Conservation (phyloP, 177 flowering plant genomes). For the Vitis hybrid region DNA sequence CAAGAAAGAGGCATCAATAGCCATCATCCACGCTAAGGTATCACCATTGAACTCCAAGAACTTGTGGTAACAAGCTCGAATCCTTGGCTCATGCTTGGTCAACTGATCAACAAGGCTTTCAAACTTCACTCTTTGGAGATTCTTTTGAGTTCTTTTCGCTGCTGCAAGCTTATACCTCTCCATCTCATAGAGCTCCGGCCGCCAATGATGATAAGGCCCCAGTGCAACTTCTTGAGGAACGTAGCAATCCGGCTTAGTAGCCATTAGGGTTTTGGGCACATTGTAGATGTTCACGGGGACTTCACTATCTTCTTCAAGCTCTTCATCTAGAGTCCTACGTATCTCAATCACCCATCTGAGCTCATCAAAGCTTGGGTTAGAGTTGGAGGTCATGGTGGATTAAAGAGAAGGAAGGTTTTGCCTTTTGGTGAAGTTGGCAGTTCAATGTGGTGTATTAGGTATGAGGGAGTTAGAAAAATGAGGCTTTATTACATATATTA, state of each 20-base stretch:
- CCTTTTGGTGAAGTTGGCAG: too few relatives aligned
- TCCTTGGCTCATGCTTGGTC: constrained; percentile 14
- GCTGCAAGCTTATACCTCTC: constrained; percentile 37
- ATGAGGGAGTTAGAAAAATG: too few relatives aligned
- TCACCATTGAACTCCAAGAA: constrained; percentile 39
- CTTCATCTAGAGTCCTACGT: constrained; percentile 25
- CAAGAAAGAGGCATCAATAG: constrained; percentile 49
- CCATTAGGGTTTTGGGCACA: constrained; percentile 33
- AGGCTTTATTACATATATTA: too few relatives aligned
- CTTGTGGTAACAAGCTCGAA: constrained; percentile 45
- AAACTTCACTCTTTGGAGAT: constrained; percentile 16
- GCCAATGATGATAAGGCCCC: constrained; percentile 47
- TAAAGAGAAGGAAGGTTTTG: too few relatives aligned
- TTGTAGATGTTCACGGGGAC: constrained; percentile 33
- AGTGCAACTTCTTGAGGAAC: constrained; percentile 39
- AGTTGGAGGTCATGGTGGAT: too few relatives aligned
- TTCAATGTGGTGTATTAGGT: too few relatives aligned
- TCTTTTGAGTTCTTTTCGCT: constrained; percentile 28
- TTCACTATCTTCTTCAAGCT: constrained; percentile 25
- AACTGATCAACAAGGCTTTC: constrained; percentile 23
- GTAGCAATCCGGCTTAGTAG: constrained; percentile 27
- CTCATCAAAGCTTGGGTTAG: constrained; percentile 30
- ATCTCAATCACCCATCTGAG: constrained; percentile 36
- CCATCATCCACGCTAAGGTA: constrained; percentile 58
- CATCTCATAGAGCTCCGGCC: constrained; percentile 45